These are phyloP conservation scores for Teunomyces cretensis DNA, from an alignment of 805 yeast species.

Conservation along the genomic window DNA sequence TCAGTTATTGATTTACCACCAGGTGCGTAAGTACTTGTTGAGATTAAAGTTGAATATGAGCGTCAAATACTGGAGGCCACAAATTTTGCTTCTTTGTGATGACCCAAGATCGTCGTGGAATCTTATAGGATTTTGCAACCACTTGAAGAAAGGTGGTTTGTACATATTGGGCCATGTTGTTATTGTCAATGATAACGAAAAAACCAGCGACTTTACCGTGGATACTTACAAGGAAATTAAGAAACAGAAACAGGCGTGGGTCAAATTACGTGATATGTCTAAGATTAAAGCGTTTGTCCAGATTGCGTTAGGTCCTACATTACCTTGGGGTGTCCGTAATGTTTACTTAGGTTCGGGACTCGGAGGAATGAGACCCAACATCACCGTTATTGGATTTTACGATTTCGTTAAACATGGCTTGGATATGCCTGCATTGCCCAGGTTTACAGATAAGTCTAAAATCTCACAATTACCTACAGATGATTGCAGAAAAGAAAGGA, in stretches of 20 bases:
- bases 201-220: constrained; percentile 38
- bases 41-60: constrained; percentile 81
- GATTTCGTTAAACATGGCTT: constrained; percentile 54
- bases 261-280: constrained; percentile 71
- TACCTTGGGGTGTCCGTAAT: constrained; percentile 95
- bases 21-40: constrained; percentile 86
- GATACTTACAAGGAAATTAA: constrained; percentile 64
- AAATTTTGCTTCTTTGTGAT: constrained; percentile 81
- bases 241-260: constrained; percentile 80
- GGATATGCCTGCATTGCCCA: constrained; percentile 22
- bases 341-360: constrained; percentile 90
- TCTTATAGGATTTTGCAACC: constrained; percentile 87
- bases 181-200: constrained; percentile 42
- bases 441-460: constrained; percentile 12
- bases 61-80: constrained; percentile 98
- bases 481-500: constrained; percentile 65
- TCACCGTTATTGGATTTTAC: constrained; percentile 87
- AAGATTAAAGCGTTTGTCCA: constrained; percentile 93
- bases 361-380: constrained; percentile 98
- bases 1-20: constrained; percentile 92
- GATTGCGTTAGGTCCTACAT: constrained; percentile 78
- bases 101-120: constrained; percentile 93
- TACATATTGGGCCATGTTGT: constrained; percentile 92
- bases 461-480: constrained; percentile 68
- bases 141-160: constrained; percentile 91